A percentile compares a stretch with the other conserved stretches of the same genome.
Evolutionary conservation across 768 basidiomycete genomes (phyloP).

Genomic region (Termitomyces eurrhizus): DNA sequence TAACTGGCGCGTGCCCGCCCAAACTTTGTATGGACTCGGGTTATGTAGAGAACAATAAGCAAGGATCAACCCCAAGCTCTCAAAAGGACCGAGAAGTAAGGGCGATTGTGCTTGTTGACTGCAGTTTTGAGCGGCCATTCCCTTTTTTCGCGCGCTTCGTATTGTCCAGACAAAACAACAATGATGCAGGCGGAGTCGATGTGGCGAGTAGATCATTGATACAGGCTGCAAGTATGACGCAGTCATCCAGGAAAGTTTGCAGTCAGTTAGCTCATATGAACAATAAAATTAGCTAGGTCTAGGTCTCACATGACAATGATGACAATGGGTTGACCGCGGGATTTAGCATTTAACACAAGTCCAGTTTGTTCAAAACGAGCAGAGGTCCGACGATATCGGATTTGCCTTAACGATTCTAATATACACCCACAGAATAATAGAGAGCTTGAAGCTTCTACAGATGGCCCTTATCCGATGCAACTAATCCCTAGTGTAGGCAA

Average conservation of each 20-base stretch:
- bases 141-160: neutral
- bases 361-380: neutral
- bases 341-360: neutral
- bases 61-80: neutral
- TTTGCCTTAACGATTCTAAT: no score
- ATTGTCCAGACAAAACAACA: neutral
- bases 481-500: no score
- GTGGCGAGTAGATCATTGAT: neutral
- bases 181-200: neutral
- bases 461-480: neutral
- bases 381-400: neutral
- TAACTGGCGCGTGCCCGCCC: neutral
- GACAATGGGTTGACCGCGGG: neutral
- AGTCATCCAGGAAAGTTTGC: neutral
- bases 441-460: neutral
- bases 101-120: neutral
- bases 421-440: neutral
- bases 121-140: neutral
- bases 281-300: neutral
- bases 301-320: neutral
- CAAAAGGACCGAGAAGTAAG: neutral
- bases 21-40: neutral
- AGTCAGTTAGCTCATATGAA: neutral
- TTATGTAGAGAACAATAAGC: neutral
- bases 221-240: neutral